Conservation (phyloP, 352 stramenopile genomes). For the Globisporangium megalacanthum region DNA sequence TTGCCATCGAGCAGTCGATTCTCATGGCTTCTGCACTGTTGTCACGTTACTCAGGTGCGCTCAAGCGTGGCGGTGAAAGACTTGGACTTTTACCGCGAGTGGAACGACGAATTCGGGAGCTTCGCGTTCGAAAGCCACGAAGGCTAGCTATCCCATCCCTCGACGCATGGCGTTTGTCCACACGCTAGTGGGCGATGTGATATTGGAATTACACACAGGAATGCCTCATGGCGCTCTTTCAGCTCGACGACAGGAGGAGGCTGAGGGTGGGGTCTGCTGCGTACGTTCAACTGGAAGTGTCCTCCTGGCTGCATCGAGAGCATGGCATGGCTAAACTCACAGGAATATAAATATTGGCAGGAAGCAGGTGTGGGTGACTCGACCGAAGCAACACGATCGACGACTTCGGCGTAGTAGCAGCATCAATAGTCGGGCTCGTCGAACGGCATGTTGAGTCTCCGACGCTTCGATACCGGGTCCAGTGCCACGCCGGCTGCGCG, state of each 20-base stretch:
- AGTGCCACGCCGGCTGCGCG: conserved; percentile 20
- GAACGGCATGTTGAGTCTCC: conserved; percentile 79
- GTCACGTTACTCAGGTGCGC: conserved; percentile 56
- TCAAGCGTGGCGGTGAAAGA: conserved; percentile 95
- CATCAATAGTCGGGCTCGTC: conserved; percentile 67
- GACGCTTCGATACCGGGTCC: conserved; percentile 56
- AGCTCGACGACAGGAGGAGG: conserved; percentile 4
- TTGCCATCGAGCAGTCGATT: neutral
- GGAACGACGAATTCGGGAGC: conserved; percentile 93
- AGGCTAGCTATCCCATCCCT: conserved; percentile 11
- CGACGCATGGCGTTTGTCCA: neutral
- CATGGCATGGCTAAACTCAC: conserved; percentile 10
- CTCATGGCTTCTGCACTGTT: neutral
- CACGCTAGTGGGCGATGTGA: conserved; percentile 8
- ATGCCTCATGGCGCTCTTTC: conserved; percentile 9
- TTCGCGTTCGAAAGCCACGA: conserved; percentile 77
- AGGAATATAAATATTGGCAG: conserved; percentile 33
- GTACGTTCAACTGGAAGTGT: conserved; percentile 7
- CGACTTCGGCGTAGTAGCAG: conserved; percentile 1
- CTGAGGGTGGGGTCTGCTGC: conserved; percentile 1
- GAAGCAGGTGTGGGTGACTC: conserved; percentile 4
- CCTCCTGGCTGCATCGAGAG: neutral
- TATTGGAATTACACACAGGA: conserved; percentile 10
- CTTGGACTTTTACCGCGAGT: conserved; percentile 90
- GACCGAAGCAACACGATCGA: neutral